Conservation (phyloP, 371 early-diverging fungal genomes). For the Mucor circinelloides region DNA sequence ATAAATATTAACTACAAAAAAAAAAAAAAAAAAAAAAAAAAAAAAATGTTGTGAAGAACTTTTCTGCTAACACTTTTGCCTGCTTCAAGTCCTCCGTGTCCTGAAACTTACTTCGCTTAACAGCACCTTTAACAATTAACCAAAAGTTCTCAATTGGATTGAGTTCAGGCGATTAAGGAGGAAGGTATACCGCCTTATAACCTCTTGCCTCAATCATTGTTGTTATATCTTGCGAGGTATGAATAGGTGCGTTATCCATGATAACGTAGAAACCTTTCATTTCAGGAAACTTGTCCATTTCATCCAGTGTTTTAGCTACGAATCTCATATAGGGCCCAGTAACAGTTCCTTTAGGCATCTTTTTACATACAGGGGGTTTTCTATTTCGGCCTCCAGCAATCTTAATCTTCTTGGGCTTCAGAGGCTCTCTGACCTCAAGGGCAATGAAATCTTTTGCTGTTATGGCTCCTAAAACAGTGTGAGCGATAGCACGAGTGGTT, state of each 20-base stretch:
- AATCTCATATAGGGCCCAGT: not conserved
- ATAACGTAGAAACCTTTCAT: too few relatives aligned
- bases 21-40: too few relatives aligned
- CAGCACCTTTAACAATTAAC: too few relatives aligned
- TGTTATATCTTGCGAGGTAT: slow-evolving; percentile 6
- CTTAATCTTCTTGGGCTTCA: too few relatives aligned
- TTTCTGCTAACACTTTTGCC: too few relatives aligned
- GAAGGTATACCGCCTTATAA: not conserved
- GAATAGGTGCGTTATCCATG: slow-evolving; percentile 17
- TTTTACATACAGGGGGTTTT: not conserved
- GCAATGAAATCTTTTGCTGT: not conserved
- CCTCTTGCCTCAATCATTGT: slow-evolving; percentile 11
- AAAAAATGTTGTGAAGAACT: too few relatives aligned
- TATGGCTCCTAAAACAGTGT: slow-evolving; percentile 3
- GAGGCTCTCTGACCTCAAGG: too few relatives aligned
- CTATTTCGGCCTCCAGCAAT: not conserved
- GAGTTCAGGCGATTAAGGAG: slow-evolving; percentile 1
- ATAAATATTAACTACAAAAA: not conserved
- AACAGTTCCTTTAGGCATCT: not conserved
- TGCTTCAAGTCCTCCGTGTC: too few relatives aligned
- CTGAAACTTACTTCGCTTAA: too few relatives aligned
- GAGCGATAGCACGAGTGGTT: too few relatives aligned
- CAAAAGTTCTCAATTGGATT: slow-evolving; percentile 1
- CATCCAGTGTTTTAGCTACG: not conserved
- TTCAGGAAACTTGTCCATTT: slow-evolving; percentile 17